phyloP scores from a whole-genome alignment of 768 basidiomycete genomes.

The Pleurotus platypus region DNA sequence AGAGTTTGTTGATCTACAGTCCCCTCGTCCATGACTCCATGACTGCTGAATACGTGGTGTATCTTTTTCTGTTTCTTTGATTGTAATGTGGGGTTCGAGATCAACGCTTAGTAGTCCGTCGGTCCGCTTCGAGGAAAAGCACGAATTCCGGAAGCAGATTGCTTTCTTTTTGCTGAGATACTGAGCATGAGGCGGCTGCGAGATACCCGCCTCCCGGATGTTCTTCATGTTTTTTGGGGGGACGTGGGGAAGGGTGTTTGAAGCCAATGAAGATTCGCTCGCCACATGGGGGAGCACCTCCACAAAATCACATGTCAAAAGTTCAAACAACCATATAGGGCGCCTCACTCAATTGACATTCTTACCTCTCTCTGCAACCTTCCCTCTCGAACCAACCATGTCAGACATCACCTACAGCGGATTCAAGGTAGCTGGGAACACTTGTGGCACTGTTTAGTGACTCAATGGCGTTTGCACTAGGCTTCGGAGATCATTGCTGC shows the following conservation, averaged over 20 bases:
- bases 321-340: background rate
- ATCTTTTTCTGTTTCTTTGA: no score
- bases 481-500: constrained; percentile 61
- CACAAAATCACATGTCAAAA: background rate
- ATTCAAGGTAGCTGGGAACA: constrained; percentile 53
- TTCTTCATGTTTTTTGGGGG: background rate
- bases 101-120: no score
- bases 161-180: no score
- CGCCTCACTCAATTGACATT: background rate
- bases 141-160: no score
- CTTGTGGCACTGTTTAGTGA: background rate
- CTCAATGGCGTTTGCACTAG: constrained; percentile 29
- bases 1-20: no score
- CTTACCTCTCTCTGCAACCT: constrained; percentile 7
- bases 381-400: constrained; percentile 36
- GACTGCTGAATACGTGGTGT: no score
- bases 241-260: background rate
- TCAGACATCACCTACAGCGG: constrained; percentile 66
- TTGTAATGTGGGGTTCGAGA: no score
- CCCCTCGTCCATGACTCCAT: no score
- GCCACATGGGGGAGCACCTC: background rate
- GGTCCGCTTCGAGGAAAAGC: no score
- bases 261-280: background rate
- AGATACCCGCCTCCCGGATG: background rate
- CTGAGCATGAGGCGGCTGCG: no score